Base-by-base conservation (phyloP, 2,329 filamentous ascomycete species). In the Alternaria triticimaculans region DNA sequence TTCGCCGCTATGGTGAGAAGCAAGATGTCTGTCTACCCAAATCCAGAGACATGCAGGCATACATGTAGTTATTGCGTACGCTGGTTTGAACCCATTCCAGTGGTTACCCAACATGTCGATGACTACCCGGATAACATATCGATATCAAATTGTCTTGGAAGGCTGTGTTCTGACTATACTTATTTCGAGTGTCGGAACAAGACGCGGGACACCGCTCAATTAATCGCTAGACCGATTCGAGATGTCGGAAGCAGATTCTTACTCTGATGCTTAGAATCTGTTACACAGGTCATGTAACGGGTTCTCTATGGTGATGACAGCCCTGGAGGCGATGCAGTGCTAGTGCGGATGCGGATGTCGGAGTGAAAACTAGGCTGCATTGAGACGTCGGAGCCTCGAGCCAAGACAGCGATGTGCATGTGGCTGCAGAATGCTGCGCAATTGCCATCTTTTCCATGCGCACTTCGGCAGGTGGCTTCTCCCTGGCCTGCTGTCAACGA, bases 391-490 rank as follows among this genome's bases (percentile, higher is more conserved):
- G 37, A 41, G 1, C n/a, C 37, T 41, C 37, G n/a, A 41, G 37
- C 37, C 37, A 41, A 41, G 37, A 1, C 0, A 6, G 0, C 15
- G 4, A 41, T 5, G 37, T 41, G 37, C 0, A 41, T 2, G 37
- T 18, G 37, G 37, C 37, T 41, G 37, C 14, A 41, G 37, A 18
- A 18, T 6, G 37, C 37, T 41, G 37, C 37, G 15, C 37, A 9
- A 0, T 18, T 1, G n/a, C 37, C 37, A 6, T 41, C 9, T 18
- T 18, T 18, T 11, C 9, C 37, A 18, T 41, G 37, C 37, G 37
- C 37, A 0, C 37, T 41, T 9, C 2, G 15, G 4, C 4, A 5
- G 8, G 15, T 0, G 2, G 15, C 7, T 5, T 5, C 0, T 5
- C 8, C 1, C 15, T n/a, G 33, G 8, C 2, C 33, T 41, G 15